These are phyloP conservation scores for Cruciata laevipes DNA, from an alignment of 257 asterid genomes.

Conservation along the genomic window DNA sequence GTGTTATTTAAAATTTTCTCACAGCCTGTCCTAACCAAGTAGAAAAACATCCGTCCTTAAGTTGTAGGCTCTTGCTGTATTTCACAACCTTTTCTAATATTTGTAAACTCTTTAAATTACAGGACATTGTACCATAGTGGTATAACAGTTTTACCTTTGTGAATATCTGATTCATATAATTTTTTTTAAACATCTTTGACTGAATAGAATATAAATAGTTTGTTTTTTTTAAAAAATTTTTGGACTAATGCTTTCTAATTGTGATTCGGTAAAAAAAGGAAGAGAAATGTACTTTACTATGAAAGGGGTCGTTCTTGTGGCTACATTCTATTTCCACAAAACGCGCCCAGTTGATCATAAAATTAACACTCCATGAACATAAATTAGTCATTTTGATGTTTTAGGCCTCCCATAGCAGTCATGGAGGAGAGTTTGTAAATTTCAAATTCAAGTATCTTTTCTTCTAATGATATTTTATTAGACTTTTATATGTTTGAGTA, in stretches of 20 bases:
- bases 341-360: background rate
- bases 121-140: background rate
- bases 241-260: background rate
- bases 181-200: background rate
- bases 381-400: background rate
- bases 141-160: background rate
- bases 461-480: background rate
- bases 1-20: no score
- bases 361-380: no score
- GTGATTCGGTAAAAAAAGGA: background rate
- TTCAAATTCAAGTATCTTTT: background rate
- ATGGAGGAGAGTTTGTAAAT: background rate
- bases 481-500: conserved; percentile 1
- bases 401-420: background rate
- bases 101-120: background rate
- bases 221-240: background rate
- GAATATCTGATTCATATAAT: background rate
- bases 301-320: background rate
- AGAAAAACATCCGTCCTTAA: background rate
- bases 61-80: background rate
- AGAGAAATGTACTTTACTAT: background rate
- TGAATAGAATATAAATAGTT: background rate
- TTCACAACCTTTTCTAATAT: background rate
- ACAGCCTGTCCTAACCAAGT: background rate
- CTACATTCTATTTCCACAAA: background rate